phyloP scores from a whole-genome alignment of 2,329 filamentous ascomycete genomes.

The Aspergillus sojae region DNA sequence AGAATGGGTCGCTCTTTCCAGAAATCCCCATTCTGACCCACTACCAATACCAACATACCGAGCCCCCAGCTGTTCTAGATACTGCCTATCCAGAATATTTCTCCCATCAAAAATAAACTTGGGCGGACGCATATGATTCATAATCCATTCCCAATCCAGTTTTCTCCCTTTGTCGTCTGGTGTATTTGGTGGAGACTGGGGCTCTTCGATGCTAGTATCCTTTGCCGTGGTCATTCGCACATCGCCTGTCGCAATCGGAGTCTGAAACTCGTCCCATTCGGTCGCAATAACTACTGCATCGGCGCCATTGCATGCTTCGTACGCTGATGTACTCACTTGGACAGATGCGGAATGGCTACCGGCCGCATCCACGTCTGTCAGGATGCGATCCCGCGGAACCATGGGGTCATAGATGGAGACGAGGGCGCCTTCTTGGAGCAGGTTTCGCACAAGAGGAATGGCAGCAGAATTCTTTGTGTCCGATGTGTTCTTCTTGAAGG shows the following conservation, averaged over 20 bases:
- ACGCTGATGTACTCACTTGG: constrained; percentile 27
- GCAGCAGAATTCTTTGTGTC: constrained; percentile 65
- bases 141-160: constrained; percentile 48
- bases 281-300: constrained; percentile 54
- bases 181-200: background rate
- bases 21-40: constrained; percentile 1
- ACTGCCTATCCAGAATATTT: constrained; percentile 31
- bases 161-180: background rate
- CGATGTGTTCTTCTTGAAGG: constrained; percentile 78
- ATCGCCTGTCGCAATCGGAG: background rate
- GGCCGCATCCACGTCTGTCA: constrained; percentile 22
- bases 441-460: constrained; percentile 65
- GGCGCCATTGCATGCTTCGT: constrained; percentile 45
- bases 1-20: background rate
- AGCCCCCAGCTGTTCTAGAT: constrained; percentile 35
- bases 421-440: constrained; percentile 64
- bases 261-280: constrained; percentile 55
- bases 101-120: constrained; percentile 53
- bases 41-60: constrained; percentile 33
- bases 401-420: constrained; percentile 29
- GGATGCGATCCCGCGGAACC: constrained; percentile 39
- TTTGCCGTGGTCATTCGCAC: background rate
- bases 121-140: constrained; percentile 45
- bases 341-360: background rate
- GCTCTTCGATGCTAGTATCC: constrained; percentile 10